phyloP scores from a whole-genome alignment of 2,329 filamentous ascomycete genomes.

The Biscogniauxia marginata region DNA sequence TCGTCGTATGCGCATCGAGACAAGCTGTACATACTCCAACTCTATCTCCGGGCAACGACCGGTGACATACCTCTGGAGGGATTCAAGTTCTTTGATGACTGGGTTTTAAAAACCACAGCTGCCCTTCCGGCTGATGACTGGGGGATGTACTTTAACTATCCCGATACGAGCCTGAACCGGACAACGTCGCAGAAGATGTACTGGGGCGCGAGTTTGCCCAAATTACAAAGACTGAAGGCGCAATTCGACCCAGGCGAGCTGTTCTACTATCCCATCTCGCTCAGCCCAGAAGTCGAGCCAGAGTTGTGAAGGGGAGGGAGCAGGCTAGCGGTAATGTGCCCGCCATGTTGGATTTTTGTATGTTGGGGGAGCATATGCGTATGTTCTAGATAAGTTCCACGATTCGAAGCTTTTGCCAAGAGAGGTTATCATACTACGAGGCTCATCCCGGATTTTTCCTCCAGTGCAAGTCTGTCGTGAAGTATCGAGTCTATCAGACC shows the following conservation, averaged over 20 bases:
- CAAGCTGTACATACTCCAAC: conserved; percentile 49
- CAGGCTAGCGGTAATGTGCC: too few relatives aligned
- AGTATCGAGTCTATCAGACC: too few relatives aligned
- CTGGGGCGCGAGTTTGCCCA: conserved; percentile 41
- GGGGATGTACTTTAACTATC: conserved; percentile 51
- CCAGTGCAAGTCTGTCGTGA: too few relatives aligned
- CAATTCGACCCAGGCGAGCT: conserved; percentile 39
- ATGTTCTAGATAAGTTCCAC: too few relatives aligned
- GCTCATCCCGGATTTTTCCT: too few relatives aligned
- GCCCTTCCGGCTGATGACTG: conserved; percentile 22
- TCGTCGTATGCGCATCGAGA: conserved; percentile 43
- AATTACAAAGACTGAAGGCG: conserved; percentile 39
- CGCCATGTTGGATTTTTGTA: too few relatives aligned
- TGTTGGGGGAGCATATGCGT: too few relatives aligned
- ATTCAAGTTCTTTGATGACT: conserved; percentile 28
- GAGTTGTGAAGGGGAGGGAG: conserved; percentile 2
- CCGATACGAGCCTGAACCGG: conserved; percentile 47
- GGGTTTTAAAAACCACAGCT: conserved; percentile 24
- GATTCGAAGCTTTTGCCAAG: too few relatives aligned
- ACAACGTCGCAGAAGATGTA: conserved; percentile 49
- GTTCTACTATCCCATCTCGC: conserved; percentile 41
- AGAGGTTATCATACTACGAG: too few relatives aligned
- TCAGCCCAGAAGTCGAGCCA: conserved; percentile 16
- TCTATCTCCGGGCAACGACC: conserved; percentile 41
- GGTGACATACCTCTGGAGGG: conserved; percentile 29